phyloP scores from a whole-genome alignment of 2,329 filamentous ascomycete genomes.

The Fusarium luffae region DNA sequence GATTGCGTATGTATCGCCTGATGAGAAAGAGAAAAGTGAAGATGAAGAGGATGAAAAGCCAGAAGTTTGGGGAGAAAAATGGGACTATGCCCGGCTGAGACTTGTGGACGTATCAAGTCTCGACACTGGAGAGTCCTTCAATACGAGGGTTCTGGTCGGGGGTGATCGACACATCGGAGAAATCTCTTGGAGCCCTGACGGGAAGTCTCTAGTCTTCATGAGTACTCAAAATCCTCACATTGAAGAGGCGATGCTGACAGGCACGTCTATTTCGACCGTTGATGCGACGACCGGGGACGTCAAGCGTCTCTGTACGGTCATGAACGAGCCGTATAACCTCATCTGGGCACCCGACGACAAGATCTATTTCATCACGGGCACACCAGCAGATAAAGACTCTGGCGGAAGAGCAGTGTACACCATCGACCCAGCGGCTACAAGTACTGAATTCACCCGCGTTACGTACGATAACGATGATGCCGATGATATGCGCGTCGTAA shows the following conservation, averaged over 20 bases:
- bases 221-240: constrained; percentile 22
- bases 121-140: too few species aligned
- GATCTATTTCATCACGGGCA: constrained; percentile 30
- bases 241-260: constrained; percentile 22
- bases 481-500: too few species aligned
- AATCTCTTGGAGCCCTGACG: constrained; percentile 37
- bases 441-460: too few species aligned
- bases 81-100: constrained; percentile 48
- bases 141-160: too few species aligned
- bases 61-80: constrained; percentile 52
- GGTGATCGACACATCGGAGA: constrained; percentile 7
- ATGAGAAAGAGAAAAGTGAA: constrained; percentile 23
- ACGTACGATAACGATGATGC: too few species aligned
- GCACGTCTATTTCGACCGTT: constrained; percentile 16
- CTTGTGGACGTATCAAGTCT: constrained; percentile 43
- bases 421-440: too few species aligned
- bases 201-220: constrained; percentile 15
- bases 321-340: constrained; percentile 5
- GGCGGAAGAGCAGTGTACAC: too few species aligned
- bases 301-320: constrained; percentile 16
- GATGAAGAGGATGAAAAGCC: constrained; percentile 47
- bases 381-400: too few species aligned
- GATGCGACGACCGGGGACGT: constrained; percentile 11
- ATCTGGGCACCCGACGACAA: constrained; percentile 31
- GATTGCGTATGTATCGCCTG: constrained; percentile 30